These are phyloP conservation scores for Boletus sp. DNA, from an alignment of 1,284 basidiomycete species.

Conservation along the genomic window DNA sequence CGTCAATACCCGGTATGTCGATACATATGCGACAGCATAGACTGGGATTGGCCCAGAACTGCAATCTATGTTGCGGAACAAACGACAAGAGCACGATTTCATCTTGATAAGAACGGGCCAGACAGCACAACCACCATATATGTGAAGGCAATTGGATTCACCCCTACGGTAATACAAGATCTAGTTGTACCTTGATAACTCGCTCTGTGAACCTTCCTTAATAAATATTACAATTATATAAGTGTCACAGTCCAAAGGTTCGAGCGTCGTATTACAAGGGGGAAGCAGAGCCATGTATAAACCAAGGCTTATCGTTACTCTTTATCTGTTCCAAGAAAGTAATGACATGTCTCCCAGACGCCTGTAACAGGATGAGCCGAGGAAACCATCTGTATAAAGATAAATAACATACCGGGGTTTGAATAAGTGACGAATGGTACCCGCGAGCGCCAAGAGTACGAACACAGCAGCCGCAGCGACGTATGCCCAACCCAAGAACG, in stretches of 20 bases:
- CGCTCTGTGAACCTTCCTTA: not conserved
- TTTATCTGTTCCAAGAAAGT: slow-evolving; percentile 81
- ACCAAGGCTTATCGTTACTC: slow-evolving; percentile 17
- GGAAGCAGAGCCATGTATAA: slow-evolving; percentile 23
- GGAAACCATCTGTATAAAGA: slow-evolving; percentile 21
- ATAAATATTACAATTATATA: slow-evolving; percentile 34
- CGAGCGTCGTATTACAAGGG: slow-evolving; percentile 32
- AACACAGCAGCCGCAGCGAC: slow-evolving; percentile 89
- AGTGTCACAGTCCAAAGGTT: slow-evolving; percentile 17
- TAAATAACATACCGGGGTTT: slow-evolving; percentile 79
- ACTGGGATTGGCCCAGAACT: slow-evolving; percentile 48
- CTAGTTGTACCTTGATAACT: slow-evolving; percentile 2
- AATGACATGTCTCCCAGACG: slow-evolving; percentile 84
- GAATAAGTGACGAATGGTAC: slow-evolving; percentile 91
- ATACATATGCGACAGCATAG: not conserved
- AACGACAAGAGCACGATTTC: slow-evolving; percentile 65
- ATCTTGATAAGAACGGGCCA: slow-evolving; percentile 45
- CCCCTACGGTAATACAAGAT: not conserved
- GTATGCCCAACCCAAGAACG: slow-evolving; percentile 97
- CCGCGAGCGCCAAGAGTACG: slow-evolving; percentile 83
- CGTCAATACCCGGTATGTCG: slow-evolving; percentile 60
- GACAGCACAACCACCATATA: slow-evolving; percentile 46
- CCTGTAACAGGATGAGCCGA: slow-evolving; percentile 41
- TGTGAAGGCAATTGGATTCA: slow-evolving; percentile 63
- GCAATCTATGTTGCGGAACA: slow-evolving; percentile 73